Percentiles rank a stretch among this genome's conserved stretches.
These are phyloP conservation scores for Oryza meridionalis DNA, from an alignment of 176 grass and related monocot species.

Conservation along the genomic window DNA sequence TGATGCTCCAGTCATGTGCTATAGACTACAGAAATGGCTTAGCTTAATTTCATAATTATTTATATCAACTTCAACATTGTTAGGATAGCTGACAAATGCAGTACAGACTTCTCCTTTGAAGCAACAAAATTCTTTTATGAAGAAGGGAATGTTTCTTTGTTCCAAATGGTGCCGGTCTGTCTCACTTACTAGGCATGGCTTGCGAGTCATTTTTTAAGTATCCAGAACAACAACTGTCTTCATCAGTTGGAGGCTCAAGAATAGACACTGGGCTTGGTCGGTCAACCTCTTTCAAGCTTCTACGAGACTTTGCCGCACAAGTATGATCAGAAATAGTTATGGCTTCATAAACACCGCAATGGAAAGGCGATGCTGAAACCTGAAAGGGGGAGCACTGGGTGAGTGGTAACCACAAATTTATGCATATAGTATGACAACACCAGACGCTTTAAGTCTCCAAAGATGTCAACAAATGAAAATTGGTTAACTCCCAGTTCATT, in stretches of 20 bases:
- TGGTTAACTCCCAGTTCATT: neutral
- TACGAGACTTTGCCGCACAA: conserved; percentile 24
- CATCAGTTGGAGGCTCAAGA: conserved; percentile 57
- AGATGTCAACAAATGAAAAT: conserved; percentile 18
- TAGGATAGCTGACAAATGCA: neutral
- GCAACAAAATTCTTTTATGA: neutral
- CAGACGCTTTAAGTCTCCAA: conserved; percentile 7
- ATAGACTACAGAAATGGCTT: neutral
- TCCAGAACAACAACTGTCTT: conserved; percentile 52
- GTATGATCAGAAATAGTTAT: conserved; percentile 29
- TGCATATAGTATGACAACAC: neutral
- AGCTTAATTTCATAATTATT: conserved; percentile 13
- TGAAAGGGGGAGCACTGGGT: conserved; percentile 30
- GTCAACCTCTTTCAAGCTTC: conserved; percentile 48
- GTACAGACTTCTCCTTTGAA: conserved; percentile 5
- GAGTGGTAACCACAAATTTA: conserved; percentile 29
- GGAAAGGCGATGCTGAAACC: conserved; percentile 34
- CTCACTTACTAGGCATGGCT: conserved; percentile 52
- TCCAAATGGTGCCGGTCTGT: neutral
- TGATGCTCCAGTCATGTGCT: neutral
- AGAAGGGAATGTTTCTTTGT: neutral
- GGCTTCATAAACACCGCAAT: conserved; percentile 26
- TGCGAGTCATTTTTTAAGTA: conserved; percentile 41
- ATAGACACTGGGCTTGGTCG: conserved; percentile 68
- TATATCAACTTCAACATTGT: neutral